Conservation (phyloP, 257 asterid species). For the Linderniella brevidens region DNA sequence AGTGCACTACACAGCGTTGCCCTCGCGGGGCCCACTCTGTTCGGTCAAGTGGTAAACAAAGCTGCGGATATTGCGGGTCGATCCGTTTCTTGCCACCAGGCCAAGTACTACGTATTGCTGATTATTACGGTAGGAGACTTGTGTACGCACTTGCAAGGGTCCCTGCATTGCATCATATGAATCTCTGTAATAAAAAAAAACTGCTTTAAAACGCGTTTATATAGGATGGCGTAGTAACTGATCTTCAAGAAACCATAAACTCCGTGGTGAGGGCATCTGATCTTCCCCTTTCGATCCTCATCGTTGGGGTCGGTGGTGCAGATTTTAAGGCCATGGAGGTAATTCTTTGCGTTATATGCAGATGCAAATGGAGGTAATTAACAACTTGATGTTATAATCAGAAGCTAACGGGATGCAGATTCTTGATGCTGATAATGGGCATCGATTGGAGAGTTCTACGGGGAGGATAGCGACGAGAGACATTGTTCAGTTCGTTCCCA, state of each 20-base stretch:
- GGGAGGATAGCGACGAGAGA: constrained; percentile 97
- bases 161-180: constrained; percentile 1
- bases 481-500: constrained; percentile 91
- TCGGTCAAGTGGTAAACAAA: constrained; percentile 73
- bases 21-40: constrained; percentile 94
- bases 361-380: too few species aligned
- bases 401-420: constrained; percentile 25
- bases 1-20: constrained; percentile 86
- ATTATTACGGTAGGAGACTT: constrained; percentile 63
- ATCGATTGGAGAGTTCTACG: constrained; percentile 64
- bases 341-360: background rate
- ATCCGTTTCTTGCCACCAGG: constrained; percentile 47
- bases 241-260: constrained; percentile 94
- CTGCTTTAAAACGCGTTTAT: background rate
- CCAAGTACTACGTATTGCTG: constrained; percentile 68
- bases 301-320: constrained; percentile 98
- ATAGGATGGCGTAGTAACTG: constrained; percentile 97
- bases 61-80: constrained; percentile 84
- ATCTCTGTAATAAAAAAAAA: background rate
- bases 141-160: too few species aligned
- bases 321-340: constrained; percentile 99
- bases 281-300: constrained; percentile 85
- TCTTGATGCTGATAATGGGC: constrained; percentile 89
- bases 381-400: constrained; percentile 5
- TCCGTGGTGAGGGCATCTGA: constrained; percentile 90